phyloP scores from a whole-genome alignment of 805 yeast species.

The Cyberlindnera samutprakarnensis region DNA sequence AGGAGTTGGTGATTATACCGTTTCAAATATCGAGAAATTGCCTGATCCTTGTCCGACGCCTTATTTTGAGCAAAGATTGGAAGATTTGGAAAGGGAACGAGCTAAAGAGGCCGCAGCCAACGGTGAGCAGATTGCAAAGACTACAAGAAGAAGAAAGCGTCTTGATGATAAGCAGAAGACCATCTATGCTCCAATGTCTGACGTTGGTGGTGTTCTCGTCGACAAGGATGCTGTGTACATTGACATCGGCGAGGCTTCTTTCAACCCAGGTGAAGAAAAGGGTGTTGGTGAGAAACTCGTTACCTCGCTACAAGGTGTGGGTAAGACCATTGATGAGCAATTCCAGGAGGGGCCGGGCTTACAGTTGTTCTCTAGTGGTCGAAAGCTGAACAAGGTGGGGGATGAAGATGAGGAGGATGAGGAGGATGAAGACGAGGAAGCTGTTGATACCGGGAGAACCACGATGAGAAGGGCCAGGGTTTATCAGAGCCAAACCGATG shows the following conservation, averaged over 20 bases:
- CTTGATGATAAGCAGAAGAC: conserved; percentile 90
- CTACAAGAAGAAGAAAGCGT: conserved; percentile 81
- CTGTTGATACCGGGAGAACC: conserved; percentile 49
- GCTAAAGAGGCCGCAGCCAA: conserved; percentile 57
- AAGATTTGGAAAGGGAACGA: conserved; percentile 71
- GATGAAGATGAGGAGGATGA: conserved; percentile 31
- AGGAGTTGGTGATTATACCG: conserved; percentile 87
- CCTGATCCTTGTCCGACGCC: conserved; percentile 99
- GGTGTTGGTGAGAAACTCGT: conserved; percentile 88
- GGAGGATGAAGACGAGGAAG: conserved; percentile 28
- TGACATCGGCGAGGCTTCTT: conserved; percentile 46
- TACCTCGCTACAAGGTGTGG: conserved; percentile 69
- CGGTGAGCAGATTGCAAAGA: conserved; percentile 46
- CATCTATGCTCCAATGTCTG: conserved; percentile 98
- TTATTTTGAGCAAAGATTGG: conserved; percentile 75
- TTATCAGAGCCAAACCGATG: conserved; percentile 45
- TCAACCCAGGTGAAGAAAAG: conserved; percentile 55
- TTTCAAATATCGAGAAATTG: conserved; percentile 71
- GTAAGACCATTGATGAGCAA: conserved; percentile 50
- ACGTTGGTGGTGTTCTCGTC: conserved; percentile 96
- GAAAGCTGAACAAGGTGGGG: conserved; percentile 39
- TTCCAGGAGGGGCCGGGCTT: conserved; percentile 60
- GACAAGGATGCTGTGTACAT: conserved; percentile 97
- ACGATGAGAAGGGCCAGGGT: conserved; percentile 54
- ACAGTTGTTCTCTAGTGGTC: conserved; percentile 62